Conservation (phyloP, 2,329 filamentous ascomycete genomes). For the Tolypocladium guangdongense region DNA sequence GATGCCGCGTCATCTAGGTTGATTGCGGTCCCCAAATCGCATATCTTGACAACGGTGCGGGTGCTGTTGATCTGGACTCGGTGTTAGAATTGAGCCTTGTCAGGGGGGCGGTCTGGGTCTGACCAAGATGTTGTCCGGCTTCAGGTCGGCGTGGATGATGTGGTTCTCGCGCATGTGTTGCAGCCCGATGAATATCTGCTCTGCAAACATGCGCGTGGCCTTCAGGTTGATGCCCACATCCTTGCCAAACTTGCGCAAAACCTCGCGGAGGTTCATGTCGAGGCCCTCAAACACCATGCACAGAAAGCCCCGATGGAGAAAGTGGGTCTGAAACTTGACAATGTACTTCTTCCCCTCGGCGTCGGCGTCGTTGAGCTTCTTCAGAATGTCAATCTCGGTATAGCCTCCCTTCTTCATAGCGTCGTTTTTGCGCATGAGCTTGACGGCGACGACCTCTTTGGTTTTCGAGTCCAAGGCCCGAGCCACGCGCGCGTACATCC, state of each 20-base stretch:
- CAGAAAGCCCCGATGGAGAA: conserved; percentile 89
- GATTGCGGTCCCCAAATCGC: conserved; percentile 92
- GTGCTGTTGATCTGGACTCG: conserved; percentile 57
- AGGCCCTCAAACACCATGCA: conserved; percentile 97
- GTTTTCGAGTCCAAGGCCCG: conserved; percentile 69
- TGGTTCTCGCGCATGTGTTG: conserved; percentile 83
- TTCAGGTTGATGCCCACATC: conserved; percentile 85
- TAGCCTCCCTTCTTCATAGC: conserved; percentile 82
- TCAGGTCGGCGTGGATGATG: conserved; percentile 90
- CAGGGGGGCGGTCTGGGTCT: conserved; percentile 7
- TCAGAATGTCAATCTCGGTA: conserved; percentile 87
- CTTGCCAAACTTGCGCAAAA: conserved; percentile 90
- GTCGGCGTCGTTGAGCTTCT: conserved; percentile 77
- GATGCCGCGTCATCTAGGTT: conserved; percentile 67
- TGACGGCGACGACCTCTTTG: conserved; percentile 78
- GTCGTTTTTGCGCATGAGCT: conserved; percentile 96
- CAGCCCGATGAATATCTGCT: conserved; percentile 87
- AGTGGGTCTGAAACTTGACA: conserved; percentile 75
- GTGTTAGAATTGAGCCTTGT: not conserved
- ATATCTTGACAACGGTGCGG: conserved; percentile 81
- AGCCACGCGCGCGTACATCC: conserved; percentile 96
- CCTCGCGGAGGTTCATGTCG: conserved; percentile 83
- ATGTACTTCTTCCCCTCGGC: conserved; percentile 85
- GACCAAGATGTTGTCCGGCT: conserved; percentile 93
- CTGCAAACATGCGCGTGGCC: conserved; percentile 79